Percentiles rank a stretch among this genome's conserved stretches.
These are phyloP conservation scores for Verruconis gallopava DNA, from an alignment of 2,329 filamentous ascomycete species.

Conservation along the genomic window DNA sequence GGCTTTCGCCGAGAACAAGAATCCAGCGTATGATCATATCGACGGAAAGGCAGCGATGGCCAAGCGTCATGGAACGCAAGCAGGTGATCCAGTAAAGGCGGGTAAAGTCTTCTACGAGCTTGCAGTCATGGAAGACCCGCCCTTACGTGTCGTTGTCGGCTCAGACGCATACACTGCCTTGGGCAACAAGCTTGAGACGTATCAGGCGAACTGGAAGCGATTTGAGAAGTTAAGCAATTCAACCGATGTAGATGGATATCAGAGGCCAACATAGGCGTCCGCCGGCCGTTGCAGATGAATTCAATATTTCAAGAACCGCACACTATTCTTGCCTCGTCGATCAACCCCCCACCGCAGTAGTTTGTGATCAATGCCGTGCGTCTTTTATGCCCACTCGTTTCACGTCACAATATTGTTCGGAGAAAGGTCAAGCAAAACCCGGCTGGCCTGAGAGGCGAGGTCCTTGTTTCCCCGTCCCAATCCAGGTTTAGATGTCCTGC, in stretches of 20 bases:
- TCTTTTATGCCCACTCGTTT: too few relatives aligned
- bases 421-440: too few relatives aligned
- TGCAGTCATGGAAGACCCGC: constrained; percentile 38
- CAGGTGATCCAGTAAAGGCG: constrained; percentile 39
- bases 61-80: constrained; percentile 30
- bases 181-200: constrained; percentile 37
- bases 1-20: constrained; percentile 32
- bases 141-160: constrained; percentile 40
- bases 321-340: too few relatives aligned
- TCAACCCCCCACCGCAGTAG: too few relatives aligned
- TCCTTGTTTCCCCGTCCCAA: too few relatives aligned
- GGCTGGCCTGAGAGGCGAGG: too few relatives aligned
- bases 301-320: too few relatives aligned
- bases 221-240: constrained; percentile 39
- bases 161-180: constrained; percentile 39
- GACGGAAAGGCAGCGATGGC: constrained; percentile 29
- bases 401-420: too few relatives aligned
- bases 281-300: too few relatives aligned
- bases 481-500: too few relatives aligned
- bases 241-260: constrained; percentile 32
- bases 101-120: constrained; percentile 42
- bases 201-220: constrained; percentile 34
- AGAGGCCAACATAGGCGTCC: constrained; percentile 10
- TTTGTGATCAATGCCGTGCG: too few relatives aligned
- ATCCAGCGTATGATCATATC: constrained; percentile 36